These are phyloP conservation scores for Schrenkiella parvula DNA, from an alignment of 345 rosid species.

Conservation along the genomic window DNA sequence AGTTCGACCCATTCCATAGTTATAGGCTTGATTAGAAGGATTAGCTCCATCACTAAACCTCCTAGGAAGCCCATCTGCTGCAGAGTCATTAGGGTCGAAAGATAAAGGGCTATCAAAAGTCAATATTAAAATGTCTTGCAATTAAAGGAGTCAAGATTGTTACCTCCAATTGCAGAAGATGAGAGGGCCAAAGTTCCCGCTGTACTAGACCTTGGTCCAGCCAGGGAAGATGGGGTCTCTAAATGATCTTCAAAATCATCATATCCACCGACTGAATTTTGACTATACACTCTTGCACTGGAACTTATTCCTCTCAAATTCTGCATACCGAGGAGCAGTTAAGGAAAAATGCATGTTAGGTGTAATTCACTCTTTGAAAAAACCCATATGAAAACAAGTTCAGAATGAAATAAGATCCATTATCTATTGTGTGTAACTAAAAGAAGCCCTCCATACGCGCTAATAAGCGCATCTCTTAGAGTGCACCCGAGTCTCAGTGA, in stretches of 20 bases:
- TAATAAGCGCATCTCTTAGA: not conserved
- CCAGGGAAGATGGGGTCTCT: conserved; percentile 42
- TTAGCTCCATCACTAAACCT: conserved; percentile 56
- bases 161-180: conserved; percentile 49
- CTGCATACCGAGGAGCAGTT: conserved; percentile 38
- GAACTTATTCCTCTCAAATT: conserved; percentile 46
- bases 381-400: not conserved
- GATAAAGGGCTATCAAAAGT: conserved; percentile 40
- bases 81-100: conserved; percentile 47
- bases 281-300: conserved; percentile 41
- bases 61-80: conserved; percentile 52
- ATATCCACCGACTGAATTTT: conserved; percentile 40
- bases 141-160: conserved; percentile 40
- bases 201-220: conserved; percentile 54
- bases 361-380: conserved; percentile 12
- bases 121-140: conserved; percentile 31
- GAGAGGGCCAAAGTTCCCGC: conserved; percentile 41
- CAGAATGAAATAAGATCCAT: not conserved
- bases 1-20: conserved; percentile 51
- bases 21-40: conserved; percentile 53
- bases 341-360: conserved; percentile 1
- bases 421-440: not conserved
- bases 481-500: not conserved
- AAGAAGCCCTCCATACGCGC: not conserved
- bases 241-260: conserved; percentile 54